Base-by-base conservation (phyloP, 2,329 filamentous ascomycete species). In the Tolypocladium paradoxum region DNA sequence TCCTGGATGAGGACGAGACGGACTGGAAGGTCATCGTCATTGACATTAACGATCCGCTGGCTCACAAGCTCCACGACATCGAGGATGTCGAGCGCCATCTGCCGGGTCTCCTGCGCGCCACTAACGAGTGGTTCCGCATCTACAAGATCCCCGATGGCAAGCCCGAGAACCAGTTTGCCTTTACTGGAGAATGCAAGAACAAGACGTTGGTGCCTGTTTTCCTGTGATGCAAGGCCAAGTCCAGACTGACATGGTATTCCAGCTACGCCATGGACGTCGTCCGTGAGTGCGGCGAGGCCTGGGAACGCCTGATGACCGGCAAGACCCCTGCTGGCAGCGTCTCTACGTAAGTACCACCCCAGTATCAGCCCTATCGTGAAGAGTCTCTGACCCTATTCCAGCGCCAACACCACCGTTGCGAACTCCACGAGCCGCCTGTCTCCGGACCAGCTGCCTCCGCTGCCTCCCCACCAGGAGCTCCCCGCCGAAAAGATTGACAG, bases 11-110 rank as follows among this genome's bases (percentile, higher is more conserved):
- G 83, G 93, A 95, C 74, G 93, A 99, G 86, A 99, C 93, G 60
- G 93, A 99, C 83, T 99, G 93, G 93, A 99, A 99, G 85, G 90
- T 99, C 78, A 97, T 99, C 66, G 93, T 97, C 75, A 95, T 99
- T 70, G 93, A 99, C 71, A 77, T 96, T 72, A 96, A 97, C 77
- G 93, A 99, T 78, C 92, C 93, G 62, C 82, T 99, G 60, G 93
- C 93, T 54, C 76, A 88, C 68, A 96, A 96, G 84, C 87, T 99
- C 70, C 92, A 99, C 78, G 92, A 97, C 73, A 86, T 97, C 59
- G 93, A 97, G 83, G 93, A 99, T 70, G 93, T 99, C 64, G 93
- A 99, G 83, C 87, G 92, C 70, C 93, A 97, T 79, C 85, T 99
- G 55, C 93, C 93, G 56, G 93, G 93, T 65, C 89, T 99, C 56